Evolutionary conservation across 192 early-diverging fungal species (phyloP).

Genomic region (Spizellomyces punctatus): DNA sequence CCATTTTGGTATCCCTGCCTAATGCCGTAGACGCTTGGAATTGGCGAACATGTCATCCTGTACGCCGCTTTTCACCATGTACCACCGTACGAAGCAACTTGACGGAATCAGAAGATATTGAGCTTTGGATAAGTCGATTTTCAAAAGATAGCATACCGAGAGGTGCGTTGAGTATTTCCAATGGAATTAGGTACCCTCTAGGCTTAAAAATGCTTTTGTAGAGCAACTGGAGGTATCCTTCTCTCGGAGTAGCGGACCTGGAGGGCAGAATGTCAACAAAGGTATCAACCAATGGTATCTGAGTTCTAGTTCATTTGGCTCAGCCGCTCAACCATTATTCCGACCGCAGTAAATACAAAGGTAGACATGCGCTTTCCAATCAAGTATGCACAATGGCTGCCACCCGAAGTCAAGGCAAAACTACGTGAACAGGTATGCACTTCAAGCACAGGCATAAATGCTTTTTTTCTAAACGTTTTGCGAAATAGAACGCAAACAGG

Average conservation of each 20-base stretch:
- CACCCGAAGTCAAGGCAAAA: conserved; percentile 65
- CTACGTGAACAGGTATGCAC: conserved; percentile 48
- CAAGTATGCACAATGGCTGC: conserved; percentile 72
- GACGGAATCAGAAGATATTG: not conserved
- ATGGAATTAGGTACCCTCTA: not conserved
- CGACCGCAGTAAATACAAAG: conserved; percentile 73
- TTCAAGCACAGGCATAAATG: conserved; percentile 16
- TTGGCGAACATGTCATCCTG: too few relatives aligned
- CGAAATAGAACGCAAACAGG: conserved; percentile 27
- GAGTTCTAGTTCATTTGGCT: not conserved
- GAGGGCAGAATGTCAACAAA: conserved; percentile 95
- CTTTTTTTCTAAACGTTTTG: not conserved
- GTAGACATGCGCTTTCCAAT: conserved; percentile 77
- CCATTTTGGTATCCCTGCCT: too few relatives aligned
- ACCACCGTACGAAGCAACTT: not conserved
- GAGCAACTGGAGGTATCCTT: conserved; percentile 14
- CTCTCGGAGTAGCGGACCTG: conserved; percentile 80
- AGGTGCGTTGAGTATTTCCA: not conserved
- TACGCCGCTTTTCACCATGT: too few relatives aligned
- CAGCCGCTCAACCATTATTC: too few relatives aligned
- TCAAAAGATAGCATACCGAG: conserved; percentile 20
- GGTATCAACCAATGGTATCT: conserved; percentile 39
- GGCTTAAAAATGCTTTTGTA: not conserved
- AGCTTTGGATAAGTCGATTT: conserved; percentile 11
- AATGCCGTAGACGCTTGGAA: too few relatives aligned